Evolutionary conservation across 106 monocot genomes (phyloP), one percentile per base, ranked within the genome.

Genomic region (Dendrobium chrysotoxum): DNA sequence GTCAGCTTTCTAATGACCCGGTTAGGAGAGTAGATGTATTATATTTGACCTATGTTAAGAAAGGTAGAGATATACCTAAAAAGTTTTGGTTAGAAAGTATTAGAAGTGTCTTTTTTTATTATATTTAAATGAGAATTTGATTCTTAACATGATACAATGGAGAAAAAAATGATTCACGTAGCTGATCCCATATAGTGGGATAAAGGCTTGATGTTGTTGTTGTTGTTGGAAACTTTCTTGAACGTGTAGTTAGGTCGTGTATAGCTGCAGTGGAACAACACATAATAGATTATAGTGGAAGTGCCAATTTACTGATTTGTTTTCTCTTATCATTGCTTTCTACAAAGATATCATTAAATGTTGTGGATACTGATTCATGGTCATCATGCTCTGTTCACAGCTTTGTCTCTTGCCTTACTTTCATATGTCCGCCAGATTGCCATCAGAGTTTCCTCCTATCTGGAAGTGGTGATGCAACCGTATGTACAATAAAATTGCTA

Each of bases 381-480:
- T 84, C 13, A 42, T 74, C 28, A 40, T 75, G 26, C 58, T 79
- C 0, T 82, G 44, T 75, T 83, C 39, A 78, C 94, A 98, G 97
- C 79, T 98, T 90, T 85, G 92, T 98, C 44, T 91, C 97, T 39
- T 92, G 92, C 80, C 80, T 98, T 65, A 80, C 92, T 12, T 98
- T 98, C 87, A 76, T 81, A 46, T 72, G 75, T 73, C 81, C 89
- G 78, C 68, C 53, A 45, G 84, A 88, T 77, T 82, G 72, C 30
- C 79, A 45, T 44, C 73, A 77, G 11, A 88, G 87, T 5, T 85
- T 89, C 72, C 91, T 98, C 75, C 68, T 98, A 80, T 98, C 97
- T 65, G 97, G 97, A 68, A 79, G 97, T 79, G 97, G 97, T 82
- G 97, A 98, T 88, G 89, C 89, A 86, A 98, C 97, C 81, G 97